Conservation (phyloP, 2,329 filamentous ascomycete species). For the Lecanicillium sp. region DNA sequence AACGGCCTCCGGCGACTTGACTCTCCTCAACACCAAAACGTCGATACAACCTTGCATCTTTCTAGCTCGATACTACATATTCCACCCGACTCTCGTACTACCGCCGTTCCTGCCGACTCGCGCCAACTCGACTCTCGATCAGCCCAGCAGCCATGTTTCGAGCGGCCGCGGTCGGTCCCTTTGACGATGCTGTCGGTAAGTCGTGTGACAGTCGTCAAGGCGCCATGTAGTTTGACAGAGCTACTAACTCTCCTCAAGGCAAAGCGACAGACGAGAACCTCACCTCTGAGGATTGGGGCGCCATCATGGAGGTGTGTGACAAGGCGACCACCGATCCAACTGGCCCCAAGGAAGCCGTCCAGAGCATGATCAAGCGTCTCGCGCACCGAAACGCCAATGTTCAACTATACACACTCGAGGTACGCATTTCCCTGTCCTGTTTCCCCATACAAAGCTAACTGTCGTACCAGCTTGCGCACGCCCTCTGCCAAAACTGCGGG, state of each 20-base stretch:
- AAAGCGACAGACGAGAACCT: slow-evolving; percentile 96
- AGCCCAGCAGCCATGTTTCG: slow-evolving; percentile 46
- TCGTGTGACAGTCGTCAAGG: slow-evolving; percentile 19
- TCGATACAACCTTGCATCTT: neutral
- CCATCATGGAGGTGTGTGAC: slow-evolving; percentile 59
- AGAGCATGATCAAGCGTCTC: slow-evolving; percentile 84
- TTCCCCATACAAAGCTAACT: slow-evolving; percentile 12
- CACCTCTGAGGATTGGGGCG: slow-evolving; percentile 69
- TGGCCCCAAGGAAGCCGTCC: slow-evolving; percentile 75
- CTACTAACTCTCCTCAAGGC: slow-evolving; percentile 33
- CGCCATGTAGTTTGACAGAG: slow-evolving; percentile 2
- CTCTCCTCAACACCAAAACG: neutral
- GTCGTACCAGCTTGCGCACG: slow-evolving; percentile 66
- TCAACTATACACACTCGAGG: slow-evolving; percentile 88
- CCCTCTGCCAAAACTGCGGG: slow-evolving; percentile 87
- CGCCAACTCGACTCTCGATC: slow-evolving; percentile 8
- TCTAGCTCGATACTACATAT: neutral
- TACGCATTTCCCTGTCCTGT: slow-evolving; percentile 29
- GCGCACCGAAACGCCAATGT: slow-evolving; percentile 94
- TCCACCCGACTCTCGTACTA: neutral
- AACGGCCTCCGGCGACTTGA: slow-evolving; percentile 1
- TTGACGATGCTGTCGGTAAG: slow-evolving; percentile 55
- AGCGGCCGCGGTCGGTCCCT: slow-evolving; percentile 51
- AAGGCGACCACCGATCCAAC: slow-evolving; percentile 49
- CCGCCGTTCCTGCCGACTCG: neutral